Evolutionary conservation across 1,139 yeast species (phyloP).

Genomic region (Yamadazyma buinensis): DNA sequence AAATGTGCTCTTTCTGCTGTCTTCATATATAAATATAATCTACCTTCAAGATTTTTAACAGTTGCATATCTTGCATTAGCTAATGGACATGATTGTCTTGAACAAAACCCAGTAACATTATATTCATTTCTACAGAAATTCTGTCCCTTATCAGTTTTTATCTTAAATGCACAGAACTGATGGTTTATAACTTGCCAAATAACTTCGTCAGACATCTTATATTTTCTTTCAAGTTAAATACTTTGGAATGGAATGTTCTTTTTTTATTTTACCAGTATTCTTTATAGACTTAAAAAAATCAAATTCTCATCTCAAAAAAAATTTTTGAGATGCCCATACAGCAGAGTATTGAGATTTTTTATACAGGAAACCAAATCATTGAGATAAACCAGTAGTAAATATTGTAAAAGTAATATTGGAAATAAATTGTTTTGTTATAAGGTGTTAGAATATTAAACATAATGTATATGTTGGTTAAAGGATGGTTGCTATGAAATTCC

Average conservation of each 20-base stretch:
- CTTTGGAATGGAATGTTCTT: no score
- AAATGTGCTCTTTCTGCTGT: slow-evolving; percentile 97
- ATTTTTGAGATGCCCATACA: slow-evolving; percentile 5
- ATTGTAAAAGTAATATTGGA: no score
- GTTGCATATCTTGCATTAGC: slow-evolving; percentile 97
- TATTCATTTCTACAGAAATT: slow-evolving; percentile 85
- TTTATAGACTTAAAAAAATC: no score
- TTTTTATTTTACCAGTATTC: no score
- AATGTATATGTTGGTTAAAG: no score
- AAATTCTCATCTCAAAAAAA: slow-evolving; percentile 7
- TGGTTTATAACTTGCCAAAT: slow-evolving; percentile 92
- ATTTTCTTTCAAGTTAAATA: no score
- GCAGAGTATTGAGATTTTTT: no score
- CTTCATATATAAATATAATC: slow-evolving; percentile 87
- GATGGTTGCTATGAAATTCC: no score
- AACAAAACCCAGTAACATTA: slow-evolving; percentile 87
- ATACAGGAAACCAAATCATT: no score
- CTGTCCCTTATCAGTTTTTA: slow-evolving; percentile 76
- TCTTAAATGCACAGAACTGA: slow-evolving; percentile 84
- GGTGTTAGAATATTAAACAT: no score
- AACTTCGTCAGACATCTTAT: slow-evolving; percentile 51
- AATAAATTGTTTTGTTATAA: no score
- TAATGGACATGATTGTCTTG: slow-evolving; percentile 90
- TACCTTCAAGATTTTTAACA: slow-evolving; percentile 83
- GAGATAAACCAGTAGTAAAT: no score